Percentiles rank a stretch among this genome's conserved stretches.
Evolutionary conservation across 805 yeast species (phyloP).

Genomic region (Starmerella powellii): DNA sequence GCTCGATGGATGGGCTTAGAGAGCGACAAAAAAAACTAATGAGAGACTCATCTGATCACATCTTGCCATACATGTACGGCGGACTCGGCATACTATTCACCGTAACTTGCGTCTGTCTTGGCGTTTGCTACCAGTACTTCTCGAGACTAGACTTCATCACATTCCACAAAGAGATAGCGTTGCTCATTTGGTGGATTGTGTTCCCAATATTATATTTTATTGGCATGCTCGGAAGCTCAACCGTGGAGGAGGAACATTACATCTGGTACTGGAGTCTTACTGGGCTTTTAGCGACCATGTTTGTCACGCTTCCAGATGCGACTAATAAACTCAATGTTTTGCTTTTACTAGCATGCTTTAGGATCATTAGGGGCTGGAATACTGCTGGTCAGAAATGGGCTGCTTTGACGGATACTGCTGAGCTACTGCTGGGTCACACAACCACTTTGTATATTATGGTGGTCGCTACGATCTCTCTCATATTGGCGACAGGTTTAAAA

Average conservation of each 20-base stretch:
- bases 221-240: constrained; percentile 71
- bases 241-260: constrained; percentile 93
- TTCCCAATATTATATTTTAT: constrained; percentile 34
- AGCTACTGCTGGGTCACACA: constrained; percentile 30
- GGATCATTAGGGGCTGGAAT: constrained; percentile 72
- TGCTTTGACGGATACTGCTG: constrained; percentile 39
- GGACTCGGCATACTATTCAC: constrained; percentile 32
- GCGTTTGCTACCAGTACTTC: constrained; percentile 19
- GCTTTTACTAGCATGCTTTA: constrained; percentile 23
- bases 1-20: constrained; percentile 27
- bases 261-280: constrained; percentile 78
- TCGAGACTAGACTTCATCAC: background rate
- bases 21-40: constrained; percentile 30
- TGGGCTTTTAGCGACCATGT: constrained; percentile 22
- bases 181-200: constrained; percentile 22
- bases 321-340: constrained; percentile 8
- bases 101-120: constrained; percentile 28
- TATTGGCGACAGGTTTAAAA: background rate
- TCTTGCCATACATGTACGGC: constrained; percentile 37
- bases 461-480: background rate
- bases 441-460: constrained; percentile 18
- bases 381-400: constrained; percentile 77
- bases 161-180: background rate
- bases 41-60: constrained; percentile 54
- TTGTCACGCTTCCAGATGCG: background rate